Evolutionary conservation across 2,329 filamentous ascomycete species (phyloP).

Genomic region (Neoscytalidium dimidiatum): DNA sequence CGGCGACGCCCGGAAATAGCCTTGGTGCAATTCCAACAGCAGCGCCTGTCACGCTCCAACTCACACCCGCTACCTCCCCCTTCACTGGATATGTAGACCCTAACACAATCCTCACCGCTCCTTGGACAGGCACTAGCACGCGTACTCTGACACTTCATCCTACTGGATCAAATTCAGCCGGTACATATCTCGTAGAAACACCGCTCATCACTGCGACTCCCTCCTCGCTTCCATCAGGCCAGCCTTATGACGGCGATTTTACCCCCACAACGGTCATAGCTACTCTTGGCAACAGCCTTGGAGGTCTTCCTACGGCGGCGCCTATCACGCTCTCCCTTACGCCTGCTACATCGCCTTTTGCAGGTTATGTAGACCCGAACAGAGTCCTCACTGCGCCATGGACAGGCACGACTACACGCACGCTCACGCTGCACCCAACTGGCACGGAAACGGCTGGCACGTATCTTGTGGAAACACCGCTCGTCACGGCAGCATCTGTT

Average conservation of each 20-base stretch:
- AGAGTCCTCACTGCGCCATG: not conserved
- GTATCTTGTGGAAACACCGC: not conserved
- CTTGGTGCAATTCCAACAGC: not conserved
- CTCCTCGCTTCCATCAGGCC: too few species aligned
- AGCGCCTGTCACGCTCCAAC: not conserved
- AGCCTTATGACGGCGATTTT: too few species aligned
- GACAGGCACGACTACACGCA: not conserved
- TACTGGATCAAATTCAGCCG: not conserved
- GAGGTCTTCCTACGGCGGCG: not conserved
- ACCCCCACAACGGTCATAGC: conserved; percentile 39
- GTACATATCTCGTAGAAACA: not conserved
- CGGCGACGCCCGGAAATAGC: not conserved
- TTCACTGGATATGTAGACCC: not conserved
- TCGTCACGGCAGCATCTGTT: not conserved
- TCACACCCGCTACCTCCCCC: not conserved
- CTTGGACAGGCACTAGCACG: not conserved
- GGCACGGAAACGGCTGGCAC: not conserved
- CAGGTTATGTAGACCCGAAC: not conserved
- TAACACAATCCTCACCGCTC: not conserved
- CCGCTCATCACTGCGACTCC: not conserved
- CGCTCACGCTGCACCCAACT: not conserved
- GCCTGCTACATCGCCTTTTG: not conserved
- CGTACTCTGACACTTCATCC: not conserved
- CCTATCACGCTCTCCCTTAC: not conserved
- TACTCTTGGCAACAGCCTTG: conserved; percentile 7